Evolutionary conservation across 495 filamentous ascomycete species (phyloP).

Genomic region (Rhypophila decipiens): DNA sequence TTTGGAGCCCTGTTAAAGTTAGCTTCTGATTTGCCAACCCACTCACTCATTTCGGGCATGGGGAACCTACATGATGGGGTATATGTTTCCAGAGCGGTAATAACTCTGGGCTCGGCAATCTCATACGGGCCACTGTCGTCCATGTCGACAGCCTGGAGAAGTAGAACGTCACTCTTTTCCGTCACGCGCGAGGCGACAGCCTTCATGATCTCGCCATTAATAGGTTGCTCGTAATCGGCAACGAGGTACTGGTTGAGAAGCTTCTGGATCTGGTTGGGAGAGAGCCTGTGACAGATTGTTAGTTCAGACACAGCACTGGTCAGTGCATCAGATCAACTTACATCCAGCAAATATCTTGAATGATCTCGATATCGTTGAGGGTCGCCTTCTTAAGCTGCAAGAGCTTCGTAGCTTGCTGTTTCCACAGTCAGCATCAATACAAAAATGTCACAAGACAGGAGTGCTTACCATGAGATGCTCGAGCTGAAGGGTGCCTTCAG

Average conservation of each 20-base stretch:
- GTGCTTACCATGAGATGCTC: constrained; percentile 89
- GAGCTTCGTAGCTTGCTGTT: constrained; percentile 93
- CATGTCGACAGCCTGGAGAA: constrained; percentile 94
- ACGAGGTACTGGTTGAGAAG: constrained; percentile 97
- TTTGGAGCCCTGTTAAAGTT: constrained; percentile 72
- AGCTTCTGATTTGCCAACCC: constrained; percentile 6
- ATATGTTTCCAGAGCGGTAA: constrained; percentile 95
- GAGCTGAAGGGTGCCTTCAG: constrained; percentile 92
- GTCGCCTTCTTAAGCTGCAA: constrained; percentile 99
- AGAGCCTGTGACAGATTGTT: constrained; percentile 56
- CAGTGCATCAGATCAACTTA: constrained; percentile 38
- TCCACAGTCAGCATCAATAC: constrained; percentile 20
- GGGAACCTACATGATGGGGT: constrained; percentile 81
- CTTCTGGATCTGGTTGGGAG: constrained; percentile 98
- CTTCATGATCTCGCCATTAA: constrained; percentile 99
- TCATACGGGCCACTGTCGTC: constrained; percentile 99
- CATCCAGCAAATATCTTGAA: constrained; percentile 99
- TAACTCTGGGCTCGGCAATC: constrained; percentile 92
- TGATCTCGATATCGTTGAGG: constrained; percentile 98
- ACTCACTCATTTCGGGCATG: neutral
- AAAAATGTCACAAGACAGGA: neutral
- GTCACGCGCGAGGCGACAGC: constrained; percentile 95
- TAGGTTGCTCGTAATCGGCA: constrained; percentile 98
- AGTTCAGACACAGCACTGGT: constrained; percentile 7
- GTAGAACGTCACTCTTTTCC: constrained; percentile 94